Evolutionary conservation across 768 basidiomycete species (phyloP).

Genomic region (Neoboletus subvelutipes): DNA sequence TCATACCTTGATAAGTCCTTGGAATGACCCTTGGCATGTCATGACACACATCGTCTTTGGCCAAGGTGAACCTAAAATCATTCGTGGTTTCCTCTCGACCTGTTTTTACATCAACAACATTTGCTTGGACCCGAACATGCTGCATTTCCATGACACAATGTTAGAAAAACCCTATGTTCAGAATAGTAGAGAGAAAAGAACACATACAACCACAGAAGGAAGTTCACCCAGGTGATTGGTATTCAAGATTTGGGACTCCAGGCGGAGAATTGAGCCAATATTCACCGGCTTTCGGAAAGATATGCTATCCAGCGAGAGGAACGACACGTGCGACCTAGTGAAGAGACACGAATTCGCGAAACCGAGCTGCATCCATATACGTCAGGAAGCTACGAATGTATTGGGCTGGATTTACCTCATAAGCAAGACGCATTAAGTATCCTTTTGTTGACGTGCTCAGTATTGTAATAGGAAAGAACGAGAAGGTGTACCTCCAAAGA

Average conservation of each 20-base stretch:
- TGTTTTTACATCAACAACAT: conserved; percentile 67
- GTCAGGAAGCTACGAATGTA: not conserved
- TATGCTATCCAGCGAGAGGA: conserved; percentile 78
- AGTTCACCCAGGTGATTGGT: conserved; percentile 33
- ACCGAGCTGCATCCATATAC: conserved; percentile 50
- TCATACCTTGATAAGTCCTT: conserved; percentile 63
- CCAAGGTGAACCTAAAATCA: conserved; percentile 77
- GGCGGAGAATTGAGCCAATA: conserved; percentile 76
- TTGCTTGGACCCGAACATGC: conserved; percentile 72
- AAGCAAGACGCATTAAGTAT: conserved; percentile 64
- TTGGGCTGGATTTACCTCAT: conserved; percentile 47
- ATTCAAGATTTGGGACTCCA: conserved; percentile 69
- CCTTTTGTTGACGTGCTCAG: conserved; percentile 27
- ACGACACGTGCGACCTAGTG: conserved; percentile 62
- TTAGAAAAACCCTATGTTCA: not conserved
- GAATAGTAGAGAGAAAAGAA: not conserved
- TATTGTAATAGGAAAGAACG: not conserved
- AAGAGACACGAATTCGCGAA: conserved; percentile 71
- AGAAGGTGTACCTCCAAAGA: conserved; percentile 63
- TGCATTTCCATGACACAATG: conserved; percentile 27
- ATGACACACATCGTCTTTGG: conserved; percentile 40
- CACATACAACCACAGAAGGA: conserved; percentile 57
- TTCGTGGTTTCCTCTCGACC: conserved; percentile 68
- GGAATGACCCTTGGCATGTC: conserved; percentile 54
- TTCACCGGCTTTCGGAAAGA: conserved; percentile 79